Conservation (phyloP, 2,329 filamentous ascomycete genomes). For the Cladosporium oxysporum region DNA sequence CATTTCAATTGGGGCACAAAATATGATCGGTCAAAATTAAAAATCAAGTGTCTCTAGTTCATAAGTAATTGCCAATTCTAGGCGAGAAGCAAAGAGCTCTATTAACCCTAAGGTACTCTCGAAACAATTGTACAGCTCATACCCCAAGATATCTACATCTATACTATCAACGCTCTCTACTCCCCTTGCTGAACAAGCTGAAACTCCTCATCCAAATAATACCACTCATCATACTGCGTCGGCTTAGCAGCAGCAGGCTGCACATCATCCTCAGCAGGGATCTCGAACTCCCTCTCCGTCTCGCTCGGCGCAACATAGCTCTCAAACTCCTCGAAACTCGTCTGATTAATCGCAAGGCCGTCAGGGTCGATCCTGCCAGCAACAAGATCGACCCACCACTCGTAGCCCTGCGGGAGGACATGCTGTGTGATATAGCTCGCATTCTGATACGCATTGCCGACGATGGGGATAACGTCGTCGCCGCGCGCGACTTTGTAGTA, state of each 20-base stretch:
- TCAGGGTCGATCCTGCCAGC: conserved; percentile 66
- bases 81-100: neutral
- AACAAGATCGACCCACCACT: conserved; percentile 96
- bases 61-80: no score
- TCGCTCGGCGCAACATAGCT: conserved; percentile 18
- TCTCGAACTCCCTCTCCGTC: conserved; percentile 15
- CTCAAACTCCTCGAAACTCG: conserved; percentile 21
- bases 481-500: conserved; percentile 99
- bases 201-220: conserved; percentile 16
- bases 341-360: conserved; percentile 39
- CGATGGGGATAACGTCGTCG: conserved; percentile 99
- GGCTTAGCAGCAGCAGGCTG: conserved; percentile 14
- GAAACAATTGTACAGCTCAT: neutral
- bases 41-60: no score
- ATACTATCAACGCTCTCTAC: neutral
- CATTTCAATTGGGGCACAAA: no score
- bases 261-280: conserved; percentile 13
- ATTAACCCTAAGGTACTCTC: neutral
- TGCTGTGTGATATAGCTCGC: conserved; percentile 99
- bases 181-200: conserved; percentile 23
- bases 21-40: no score
- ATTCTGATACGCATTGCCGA: conserved; percentile 99
- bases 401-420: conserved; percentile 89
- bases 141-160: neutral
- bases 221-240: conserved; percentile 20